phyloP scores from a whole-genome alignment of 75 land plant species.

The Isoetes taiwanensis region DNA sequence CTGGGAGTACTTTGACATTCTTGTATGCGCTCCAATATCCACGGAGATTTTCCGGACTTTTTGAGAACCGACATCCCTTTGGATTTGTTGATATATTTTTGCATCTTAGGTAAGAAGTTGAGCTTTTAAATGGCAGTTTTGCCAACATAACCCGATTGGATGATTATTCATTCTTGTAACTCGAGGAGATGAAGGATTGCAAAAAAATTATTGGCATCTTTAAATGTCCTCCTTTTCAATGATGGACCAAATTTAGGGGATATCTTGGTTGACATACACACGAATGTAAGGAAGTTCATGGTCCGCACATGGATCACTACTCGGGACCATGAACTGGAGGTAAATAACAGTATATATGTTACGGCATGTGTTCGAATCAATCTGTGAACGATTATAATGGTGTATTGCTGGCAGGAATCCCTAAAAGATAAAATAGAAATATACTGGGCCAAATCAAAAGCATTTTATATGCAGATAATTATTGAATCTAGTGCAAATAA shows the following conservation, averaged over 20 bases:
- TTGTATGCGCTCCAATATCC: slow-evolving; percentile 62
- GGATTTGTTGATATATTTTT: slow-evolving; percentile 56
- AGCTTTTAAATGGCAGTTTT: neutral
- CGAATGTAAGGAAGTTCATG: slow-evolving; percentile 42
- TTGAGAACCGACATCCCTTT: slow-evolving; percentile 36
- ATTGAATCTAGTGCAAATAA: no score
- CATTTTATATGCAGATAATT: no score
- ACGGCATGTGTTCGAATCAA: no score
- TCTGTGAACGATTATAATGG: no score
- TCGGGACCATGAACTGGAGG: slow-evolving; percentile 71
- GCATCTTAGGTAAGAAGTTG: slow-evolving; percentile 36
- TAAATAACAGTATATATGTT: no score
- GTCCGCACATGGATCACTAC: slow-evolving; percentile 62
- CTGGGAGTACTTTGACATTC: slow-evolving; percentile 44
- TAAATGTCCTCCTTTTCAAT: slow-evolving; percentile 51
- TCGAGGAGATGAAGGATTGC: slow-evolving; percentile 73
- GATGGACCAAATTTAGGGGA: slow-evolving; percentile 81
- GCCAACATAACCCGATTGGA: neutral
- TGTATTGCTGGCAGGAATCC: no score
- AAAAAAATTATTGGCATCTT: slow-evolving; percentile 63
- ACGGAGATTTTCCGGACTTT: slow-evolving; percentile 55
- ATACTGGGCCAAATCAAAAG: no score
- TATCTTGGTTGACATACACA: slow-evolving; percentile 44
- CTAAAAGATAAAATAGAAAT: no score
- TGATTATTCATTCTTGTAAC: no score